These are phyloP conservation scores for Inonotus hispidus DNA, from an alignment of 1,284 basidiomycete genomes.

Conservation along the genomic window DNA sequence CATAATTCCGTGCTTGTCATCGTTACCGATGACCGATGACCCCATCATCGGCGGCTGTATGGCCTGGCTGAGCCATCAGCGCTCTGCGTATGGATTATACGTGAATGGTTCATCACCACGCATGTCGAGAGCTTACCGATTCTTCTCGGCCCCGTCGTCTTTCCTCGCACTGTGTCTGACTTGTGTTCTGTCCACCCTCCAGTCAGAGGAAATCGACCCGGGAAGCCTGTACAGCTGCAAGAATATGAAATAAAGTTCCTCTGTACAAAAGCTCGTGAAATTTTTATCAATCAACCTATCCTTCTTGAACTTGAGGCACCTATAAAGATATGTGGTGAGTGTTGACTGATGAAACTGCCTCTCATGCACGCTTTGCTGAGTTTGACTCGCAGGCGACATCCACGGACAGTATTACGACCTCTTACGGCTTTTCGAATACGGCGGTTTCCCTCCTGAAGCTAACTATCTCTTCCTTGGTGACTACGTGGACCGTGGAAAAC, in stretches of 20 bases:
- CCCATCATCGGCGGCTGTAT: slow-evolving; percentile 7
- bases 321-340: slow-evolving; percentile 91
- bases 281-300: slow-evolving; percentile 95
- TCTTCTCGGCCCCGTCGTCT: neutral
- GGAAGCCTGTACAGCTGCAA: slow-evolving; percentile 89
- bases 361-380: slow-evolving; percentile 11
- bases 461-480: slow-evolving; percentile 99
- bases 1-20: neutral
- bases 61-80: slow-evolving; percentile 1
- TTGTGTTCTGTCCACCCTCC: slow-evolving; percentile 19
- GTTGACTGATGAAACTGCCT: slow-evolving; percentile 19
- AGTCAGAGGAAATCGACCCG: slow-evolving; percentile 93
- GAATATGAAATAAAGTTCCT: slow-evolving; percentile 97
- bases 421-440: slow-evolving; percentile 94
- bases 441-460: slow-evolving; percentile 92
- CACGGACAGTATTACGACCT: slow-evolving; percentile 97
- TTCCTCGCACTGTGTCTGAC: neutral
- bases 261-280: slow-evolving; percentile 91
- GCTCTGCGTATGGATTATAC: neutral
- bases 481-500: slow-evolving; percentile 96
- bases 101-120: neutral
- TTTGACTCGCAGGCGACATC: slow-evolving; percentile 69
- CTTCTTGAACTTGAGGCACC: slow-evolving; percentile 91
- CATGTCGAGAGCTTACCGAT: neutral
- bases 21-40: neutral